Evolutionary conservation across 257 asterid species (phyloP).

Genomic region (Lycium ferocissimum): DNA sequence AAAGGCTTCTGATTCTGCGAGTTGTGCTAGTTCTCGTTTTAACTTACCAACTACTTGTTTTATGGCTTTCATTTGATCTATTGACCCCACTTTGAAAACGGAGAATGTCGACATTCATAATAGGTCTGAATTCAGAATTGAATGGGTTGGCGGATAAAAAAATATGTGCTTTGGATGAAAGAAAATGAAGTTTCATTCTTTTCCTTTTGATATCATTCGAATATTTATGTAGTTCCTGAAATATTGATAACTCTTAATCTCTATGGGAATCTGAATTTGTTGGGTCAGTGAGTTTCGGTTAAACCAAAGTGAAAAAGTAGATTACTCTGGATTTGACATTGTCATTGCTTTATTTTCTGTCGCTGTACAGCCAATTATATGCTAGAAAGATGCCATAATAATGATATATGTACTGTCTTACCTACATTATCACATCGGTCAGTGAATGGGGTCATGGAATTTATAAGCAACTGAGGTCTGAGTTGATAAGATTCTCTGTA

Average conservation of each 20-base stretch:
- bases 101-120: too few relatives aligned
- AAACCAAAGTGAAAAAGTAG: not conserved
- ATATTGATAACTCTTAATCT: not conserved
- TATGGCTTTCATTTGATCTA: too few relatives aligned
- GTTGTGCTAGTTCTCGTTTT: too few relatives aligned
- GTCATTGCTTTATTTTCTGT: not conserved
- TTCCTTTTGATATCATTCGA: not conserved
- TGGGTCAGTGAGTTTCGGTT: not conserved
- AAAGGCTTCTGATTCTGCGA: too few relatives aligned
- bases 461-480: not conserved
- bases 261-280: not conserved
- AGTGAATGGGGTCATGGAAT: constrained; percentile 25
- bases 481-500: constrained; percentile 26
- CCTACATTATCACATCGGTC: constrained; percentile 2
- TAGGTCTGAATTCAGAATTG: too few relatives aligned
- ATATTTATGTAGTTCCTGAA: not conserved
- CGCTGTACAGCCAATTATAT: not conserved
- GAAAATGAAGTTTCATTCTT: not conserved
- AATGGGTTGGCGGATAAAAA: not conserved
- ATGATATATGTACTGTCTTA: not conserved
- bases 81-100: too few relatives aligned
- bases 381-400: constrained; percentile 8
- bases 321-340: not conserved
- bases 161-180: not conserved
- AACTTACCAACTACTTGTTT: too few relatives aligned